Evolutionary conservation across 345 rosid species (phyloP), one percentile per base, ranked within the genome.

Genomic region (Eucalyptus sideroxylon): DNA sequence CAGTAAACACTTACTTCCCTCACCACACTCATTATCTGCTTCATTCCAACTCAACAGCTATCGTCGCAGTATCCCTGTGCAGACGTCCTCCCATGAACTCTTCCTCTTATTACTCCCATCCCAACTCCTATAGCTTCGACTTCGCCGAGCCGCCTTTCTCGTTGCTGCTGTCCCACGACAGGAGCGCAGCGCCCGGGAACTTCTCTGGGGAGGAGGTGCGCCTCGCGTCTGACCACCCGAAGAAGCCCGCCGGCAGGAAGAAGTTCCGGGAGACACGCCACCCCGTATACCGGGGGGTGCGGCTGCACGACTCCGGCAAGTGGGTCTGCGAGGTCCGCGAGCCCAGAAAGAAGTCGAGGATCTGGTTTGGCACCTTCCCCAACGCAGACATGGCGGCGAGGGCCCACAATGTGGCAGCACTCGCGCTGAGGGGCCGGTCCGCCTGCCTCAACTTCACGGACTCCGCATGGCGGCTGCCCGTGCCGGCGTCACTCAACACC

Each of bases 241-340:
- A 98, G 92, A 96, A 93, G 94, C 91, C 92, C 50, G 97, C 97
- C 0, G 99, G 99, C 24, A 87, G 99, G 89, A 97, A 95, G 97
- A 97, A 97, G 93, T 94, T 96, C 80, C 89, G 93, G 86, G 99
- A 96, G 94, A 96, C 98, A 13, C 92, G 99, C 51, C 99, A 96
- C 89, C 99, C 99, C 7, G 94, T 98, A 86, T 96, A 92, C 92
- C 92, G 97, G 11, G 99, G 99, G 15, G 98, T 96, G 34, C 91
- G 98, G 87, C 82, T 90, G 91, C 94, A 97, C 91, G 92, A 93
- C 77, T 93, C 97, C 0, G 98, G 96, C 6, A 98, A 98, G 92
- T 96, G 99, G 99, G 99, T 96, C 4, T 96, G 96, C 45, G 99
- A 98, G 89, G 95, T 98, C 15, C 93, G 99, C 87, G 98, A 94